Evolutionary conservation across 1,284 basidiomycete genomes (phyloP), one percentile per base, ranked within the genome.

Genomic region (Neolentinus lepideus): DNA sequence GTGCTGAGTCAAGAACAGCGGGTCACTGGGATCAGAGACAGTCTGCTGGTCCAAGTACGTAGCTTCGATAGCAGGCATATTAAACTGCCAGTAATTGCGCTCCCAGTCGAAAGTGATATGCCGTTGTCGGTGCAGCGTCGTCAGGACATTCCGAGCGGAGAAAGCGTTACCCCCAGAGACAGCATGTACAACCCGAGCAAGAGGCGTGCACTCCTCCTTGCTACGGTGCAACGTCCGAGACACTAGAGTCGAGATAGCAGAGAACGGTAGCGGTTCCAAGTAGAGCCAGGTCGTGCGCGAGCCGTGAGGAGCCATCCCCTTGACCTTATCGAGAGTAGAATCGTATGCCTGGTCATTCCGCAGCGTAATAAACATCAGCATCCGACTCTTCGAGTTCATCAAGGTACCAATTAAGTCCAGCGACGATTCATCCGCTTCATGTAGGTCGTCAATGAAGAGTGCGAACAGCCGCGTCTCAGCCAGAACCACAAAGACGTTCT

Each of bases 381-480:
- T 81, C 10, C 81, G 77, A 60, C 79, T 84, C 55, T 79, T 75
- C 1, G 84, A 83, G 61, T 84, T 84, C 6, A 83, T 70, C 26
- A 88, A 67, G 1, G 84, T 80, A 6, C 76, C 78, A 31, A 88
- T 75, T 22, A 88, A 73, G 61, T 85, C 84, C 53, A 88, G 61
- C 1, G 84, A 82, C 79, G 83, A 84, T 58, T 83, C 79, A 62
- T 86, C 82, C 8, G 85, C 85, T 63, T 86, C 84, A 60, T 88
- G 85, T 12, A 88, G 66, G 65, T 88, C 85, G 63, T 88, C 85
- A 51, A 88, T 70, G 61, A 87, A 86, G 48, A 88, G 66, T 0
- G 83, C 84, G 60, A 87, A 82, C 31, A 85, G 66, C 29, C 84
- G 73, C 2, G 82, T 85, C 62, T 87, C 83, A 1, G 85, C 79